These are phyloP conservation scores for Lignosus rhinocerotis DNA, from an alignment of 1,284 basidiomycete genomes.

Conservation along the genomic window DNA sequence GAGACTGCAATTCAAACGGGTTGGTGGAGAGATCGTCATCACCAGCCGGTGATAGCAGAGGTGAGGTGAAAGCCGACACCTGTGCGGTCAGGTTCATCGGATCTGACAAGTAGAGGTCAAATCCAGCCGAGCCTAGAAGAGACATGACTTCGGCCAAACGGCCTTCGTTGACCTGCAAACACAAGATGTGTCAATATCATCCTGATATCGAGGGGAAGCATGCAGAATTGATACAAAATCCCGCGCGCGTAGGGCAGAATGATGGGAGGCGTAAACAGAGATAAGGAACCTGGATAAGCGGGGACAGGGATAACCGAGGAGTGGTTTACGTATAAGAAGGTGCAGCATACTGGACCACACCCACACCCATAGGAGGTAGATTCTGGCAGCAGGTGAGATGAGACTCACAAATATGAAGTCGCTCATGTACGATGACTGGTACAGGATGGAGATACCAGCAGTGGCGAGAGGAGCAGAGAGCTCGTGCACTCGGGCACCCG, in stretches of 20 bases:
- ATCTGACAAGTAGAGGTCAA: conserved; percentile 66
- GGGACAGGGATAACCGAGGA: not conserved
- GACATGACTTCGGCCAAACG: conserved; percentile 63
- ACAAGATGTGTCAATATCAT: conserved; percentile 1
- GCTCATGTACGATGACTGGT: conserved; percentile 84
- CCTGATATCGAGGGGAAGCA: not conserved
- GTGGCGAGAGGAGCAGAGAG: conserved; percentile 77
- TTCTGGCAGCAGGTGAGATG: not conserved
- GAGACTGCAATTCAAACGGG: conserved; percentile 32
- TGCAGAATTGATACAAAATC: not conserved
- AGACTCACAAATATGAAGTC: conserved; percentile 77
- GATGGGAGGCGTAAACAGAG: not conserved
- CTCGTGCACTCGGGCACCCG: conserved; percentile 74
- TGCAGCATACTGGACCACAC: not conserved
- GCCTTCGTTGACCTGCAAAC: conserved; percentile 62
- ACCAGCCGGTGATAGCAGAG: conserved; percentile 38
- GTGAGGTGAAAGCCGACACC: conserved; percentile 32
- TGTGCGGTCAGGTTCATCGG: conserved; percentile 41
- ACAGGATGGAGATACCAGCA: conserved; percentile 81
- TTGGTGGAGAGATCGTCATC: conserved; percentile 40
- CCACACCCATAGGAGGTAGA: not conserved
- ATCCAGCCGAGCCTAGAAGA: conserved; percentile 61
- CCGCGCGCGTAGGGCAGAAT: not conserved
- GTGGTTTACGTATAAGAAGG: not conserved
- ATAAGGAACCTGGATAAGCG: not conserved